Evolutionary conservation across 169 alveolate genomes (phyloP), one percentile per base, ranked within the genome.

Genomic region (Babesia ovis): DNA sequence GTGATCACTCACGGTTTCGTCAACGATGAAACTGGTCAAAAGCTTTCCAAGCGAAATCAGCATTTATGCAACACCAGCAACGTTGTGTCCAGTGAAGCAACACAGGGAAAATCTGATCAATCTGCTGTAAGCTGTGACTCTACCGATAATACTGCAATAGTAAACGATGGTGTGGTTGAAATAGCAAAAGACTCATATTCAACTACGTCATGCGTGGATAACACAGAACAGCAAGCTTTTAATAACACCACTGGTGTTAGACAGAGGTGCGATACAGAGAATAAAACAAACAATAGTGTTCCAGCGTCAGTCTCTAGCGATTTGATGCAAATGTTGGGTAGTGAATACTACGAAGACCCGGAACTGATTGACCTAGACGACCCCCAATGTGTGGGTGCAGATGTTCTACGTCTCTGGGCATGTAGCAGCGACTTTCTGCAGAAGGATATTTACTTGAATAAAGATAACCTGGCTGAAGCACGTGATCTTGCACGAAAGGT

Each of bases 1-100:
- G 25, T 81, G 43, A 59, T 81, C 18, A 67, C 85, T 2, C 89
- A 81, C 50, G 77, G 82, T 1, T 81, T 81, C 64, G 89, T 81
- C 5, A 73, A 50, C 48, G 71, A 67, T 27, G 54, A 59, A 31
- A 43, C 34, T 4, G 83, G 62, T 23, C 43, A 69, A 11, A 79
- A 79, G 46, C 66, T 79, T 9, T 58, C 77, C 20, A 79, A 79
- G 54, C 53, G 82, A 0, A 68, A 79, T 12, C 61, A 58, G 57
- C n/a, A 12, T 1, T 29, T 3, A 4, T 50, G 14, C 25, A n/a
- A 27, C 11, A 51, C 12, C 1, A 27, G n/a, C 14, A 39, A 8
- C 14, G 46, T 9, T 39, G 14, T 14, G n/a, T 20, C 56, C 12
- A 20, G 56, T 20, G 32, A 12, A 18, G 27, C 56, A 48, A 9